A percentile compares a stretch with the other conserved stretches of the same genome.
phyloP scores from a whole-genome alignment of 78 protist genomes.

The Anaeramoeba flamelloides region DNA sequence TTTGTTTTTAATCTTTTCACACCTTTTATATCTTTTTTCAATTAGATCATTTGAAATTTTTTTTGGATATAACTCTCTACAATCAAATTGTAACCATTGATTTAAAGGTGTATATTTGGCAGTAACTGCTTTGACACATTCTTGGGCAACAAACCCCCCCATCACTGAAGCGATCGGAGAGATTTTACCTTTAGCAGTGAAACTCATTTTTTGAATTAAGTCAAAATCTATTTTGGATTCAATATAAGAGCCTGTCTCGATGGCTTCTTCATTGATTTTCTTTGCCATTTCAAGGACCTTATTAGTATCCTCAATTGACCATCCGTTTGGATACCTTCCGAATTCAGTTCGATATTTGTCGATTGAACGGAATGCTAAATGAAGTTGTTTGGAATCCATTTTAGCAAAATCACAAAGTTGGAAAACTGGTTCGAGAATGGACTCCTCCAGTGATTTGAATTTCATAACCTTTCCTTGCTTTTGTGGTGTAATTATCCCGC shows the following conservation, averaged over 20 bases:
- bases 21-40: neutral
- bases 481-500: neutral
- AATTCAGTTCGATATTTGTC: neutral
- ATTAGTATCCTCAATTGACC: neutral
- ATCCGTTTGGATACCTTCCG: neutral
- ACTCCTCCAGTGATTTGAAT: neutral
- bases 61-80: neutral
- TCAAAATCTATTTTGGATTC: neutral
- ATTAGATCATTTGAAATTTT: neutral
- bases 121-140: neutral
- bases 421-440: neutral
- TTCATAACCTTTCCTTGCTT: neutral
- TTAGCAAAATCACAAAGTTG: neutral
- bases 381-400: neutral
- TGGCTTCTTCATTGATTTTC: neutral
- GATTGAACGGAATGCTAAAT: neutral
- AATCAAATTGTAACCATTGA: neutral
- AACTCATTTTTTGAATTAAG: neutral
- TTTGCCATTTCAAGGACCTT: neutral
- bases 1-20: neutral
- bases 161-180: neutral
- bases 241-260: neutral
- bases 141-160: neutral
- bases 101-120: neutral
- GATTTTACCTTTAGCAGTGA: neutral